phyloP scores from a whole-genome alignment of 805 yeast species.

The Wickerhamiella allomyrinae region DNA sequence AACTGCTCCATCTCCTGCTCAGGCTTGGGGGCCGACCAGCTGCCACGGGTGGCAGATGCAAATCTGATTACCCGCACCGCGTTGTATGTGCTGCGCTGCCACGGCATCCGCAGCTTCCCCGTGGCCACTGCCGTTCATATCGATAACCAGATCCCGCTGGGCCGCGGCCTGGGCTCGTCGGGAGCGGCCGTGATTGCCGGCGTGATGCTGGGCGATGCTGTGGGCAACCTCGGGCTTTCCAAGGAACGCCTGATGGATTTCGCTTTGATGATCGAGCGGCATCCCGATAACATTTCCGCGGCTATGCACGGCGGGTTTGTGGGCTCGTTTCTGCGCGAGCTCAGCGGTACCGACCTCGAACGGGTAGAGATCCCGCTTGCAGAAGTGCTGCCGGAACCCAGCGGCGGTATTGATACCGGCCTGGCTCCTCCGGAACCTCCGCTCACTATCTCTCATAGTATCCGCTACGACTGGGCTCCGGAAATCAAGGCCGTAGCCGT shows the following conservation, averaged over 20 bases:
- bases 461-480: constrained; percentile 69
- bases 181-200: constrained; percentile 99
- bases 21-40: constrained; percentile 65
- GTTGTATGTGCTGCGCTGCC: constrained; percentile 75
- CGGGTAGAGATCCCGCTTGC: constrained; percentile 74
- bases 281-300: constrained; percentile 96
- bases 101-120: constrained; percentile 64
- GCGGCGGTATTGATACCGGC: constrained; percentile 57
- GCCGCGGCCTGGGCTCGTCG: constrained; percentile 93
- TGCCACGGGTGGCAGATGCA: constrained; percentile 62
- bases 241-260: constrained; percentile 82
- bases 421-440: constrained; percentile 74
- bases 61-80: constrained; percentile 91
- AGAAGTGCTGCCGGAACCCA: constrained; percentile 67
- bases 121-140: constrained; percentile 69
- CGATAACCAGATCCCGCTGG: constrained; percentile 84
- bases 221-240: constrained; percentile 57
- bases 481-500: constrained; percentile 78
- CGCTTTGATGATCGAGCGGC: constrained; percentile 94
- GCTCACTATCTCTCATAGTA: constrained; percentile 68
- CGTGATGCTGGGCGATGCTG: constrained; percentile 72
- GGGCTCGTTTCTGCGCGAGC: constrained; percentile 80
- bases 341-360: constrained; percentile 54
- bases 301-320: constrained; percentile 99
- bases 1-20: constrained; percentile 59